phyloP scores from a whole-genome alignment of 345 rosid genomes.

The Brassica incana region DNA sequence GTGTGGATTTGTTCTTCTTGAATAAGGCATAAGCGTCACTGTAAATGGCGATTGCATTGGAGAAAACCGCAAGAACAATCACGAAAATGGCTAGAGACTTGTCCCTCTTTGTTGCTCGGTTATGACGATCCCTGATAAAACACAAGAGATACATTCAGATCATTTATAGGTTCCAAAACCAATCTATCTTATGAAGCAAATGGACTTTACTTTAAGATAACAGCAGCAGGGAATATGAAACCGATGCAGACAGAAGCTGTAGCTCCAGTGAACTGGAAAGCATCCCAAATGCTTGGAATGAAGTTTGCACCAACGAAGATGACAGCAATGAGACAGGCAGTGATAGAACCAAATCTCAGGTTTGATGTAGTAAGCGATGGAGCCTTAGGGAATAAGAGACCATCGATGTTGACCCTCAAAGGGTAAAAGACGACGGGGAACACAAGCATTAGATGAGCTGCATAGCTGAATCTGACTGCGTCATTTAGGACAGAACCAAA shows the following conservation, averaged over 20 bases:
- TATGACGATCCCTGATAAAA: conserved; percentile 66
- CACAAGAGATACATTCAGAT: conserved; percentile 1
- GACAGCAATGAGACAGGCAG: conserved; percentile 53
- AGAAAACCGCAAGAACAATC: conserved; percentile 75
- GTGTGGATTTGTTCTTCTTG: conserved; percentile 42
- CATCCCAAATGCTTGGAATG: conserved; percentile 99
- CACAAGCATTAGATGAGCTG: conserved; percentile 89
- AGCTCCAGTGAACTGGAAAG: conserved; percentile 96
- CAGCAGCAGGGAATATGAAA: conserved; percentile 88
- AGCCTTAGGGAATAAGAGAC: conserved; percentile 76
- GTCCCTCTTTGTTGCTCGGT: conserved; percentile 70
- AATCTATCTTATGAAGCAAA: not conserved
- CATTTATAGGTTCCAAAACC: not conserved
- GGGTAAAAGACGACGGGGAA: conserved; percentile 88
- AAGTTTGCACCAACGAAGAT: conserved; percentile 82
- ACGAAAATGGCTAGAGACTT: conserved; percentile 58
- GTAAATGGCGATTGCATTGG: conserved; percentile 73
- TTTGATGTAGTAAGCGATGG: conserved; percentile 56
- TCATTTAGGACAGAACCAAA: conserved; percentile 68
- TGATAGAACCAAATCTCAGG: conserved; percentile 63
- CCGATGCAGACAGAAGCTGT: conserved; percentile 94
- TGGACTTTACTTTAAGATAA: conserved; percentile 62
- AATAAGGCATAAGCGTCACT: conserved; percentile 69
- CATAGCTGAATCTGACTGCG: conserved; percentile 86
- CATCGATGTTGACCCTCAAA: conserved; percentile 76